Evolutionary conservation across 345 rosid species (phyloP).

Genomic region (Eucalyptus polyanthemos): DNA sequence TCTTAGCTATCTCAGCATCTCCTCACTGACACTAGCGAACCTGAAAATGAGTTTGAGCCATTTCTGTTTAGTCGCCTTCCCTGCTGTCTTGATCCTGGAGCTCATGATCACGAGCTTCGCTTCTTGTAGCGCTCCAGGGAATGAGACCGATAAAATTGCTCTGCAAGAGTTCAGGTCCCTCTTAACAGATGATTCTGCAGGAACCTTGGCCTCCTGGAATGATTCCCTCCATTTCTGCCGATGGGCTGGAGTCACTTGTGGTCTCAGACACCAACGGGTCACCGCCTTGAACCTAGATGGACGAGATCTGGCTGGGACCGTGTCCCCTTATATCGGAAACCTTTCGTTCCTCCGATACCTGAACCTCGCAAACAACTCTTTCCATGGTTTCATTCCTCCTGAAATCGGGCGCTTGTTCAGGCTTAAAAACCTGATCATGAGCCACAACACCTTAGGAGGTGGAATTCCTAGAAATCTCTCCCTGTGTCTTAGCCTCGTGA

Average conservation of each 20-base stretch:
- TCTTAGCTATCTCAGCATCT: no score
- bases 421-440: not conserved
- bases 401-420: not conserved
- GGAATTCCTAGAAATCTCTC: not conserved
- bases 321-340: not conserved
- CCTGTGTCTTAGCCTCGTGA: not conserved
- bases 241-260: not conserved
- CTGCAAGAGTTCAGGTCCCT: not conserved
- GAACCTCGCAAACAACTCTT: not conserved
- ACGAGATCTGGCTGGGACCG: no score
- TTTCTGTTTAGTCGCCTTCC: no score
- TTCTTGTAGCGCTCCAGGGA: no score
- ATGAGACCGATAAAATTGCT: not conserved
- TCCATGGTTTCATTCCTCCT: not conserved
- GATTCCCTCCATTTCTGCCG: not conserved
- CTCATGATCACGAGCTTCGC: no score
- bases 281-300: not conserved
- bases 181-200: not conserved
- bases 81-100: no score
- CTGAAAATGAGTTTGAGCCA: no score
- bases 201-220: not conserved
- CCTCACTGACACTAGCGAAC: no score
- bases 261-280: not conserved
- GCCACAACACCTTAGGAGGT: not conserved
- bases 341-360: not conserved